These are phyloP conservation scores for Stromatinia cepivora DNA, from an alignment of 2,329 filamentous ascomycete species.

Conservation along the genomic window DNA sequence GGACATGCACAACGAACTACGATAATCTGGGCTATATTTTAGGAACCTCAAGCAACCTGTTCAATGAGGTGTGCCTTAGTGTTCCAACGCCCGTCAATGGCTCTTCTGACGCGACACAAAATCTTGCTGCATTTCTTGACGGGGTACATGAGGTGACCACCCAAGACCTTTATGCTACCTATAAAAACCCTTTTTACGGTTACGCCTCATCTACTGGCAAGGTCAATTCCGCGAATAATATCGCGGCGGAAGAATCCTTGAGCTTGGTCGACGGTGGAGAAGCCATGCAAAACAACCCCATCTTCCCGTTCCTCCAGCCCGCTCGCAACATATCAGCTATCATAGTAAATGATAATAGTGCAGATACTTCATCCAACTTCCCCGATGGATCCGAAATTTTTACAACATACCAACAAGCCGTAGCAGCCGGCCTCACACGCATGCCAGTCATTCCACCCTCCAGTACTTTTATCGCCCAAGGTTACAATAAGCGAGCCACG, in stretches of 20 bases:
- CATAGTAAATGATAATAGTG: slow-evolving; percentile 48
- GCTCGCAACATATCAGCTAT: slow-evolving; percentile 45
- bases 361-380: slow-evolving; percentile 43
- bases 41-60: slow-evolving; percentile 48
- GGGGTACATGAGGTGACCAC: slow-evolving; percentile 37
- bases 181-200: slow-evolving; percentile 62
- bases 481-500: slow-evolving; percentile 33
- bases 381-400: slow-evolving; percentile 48
- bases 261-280: slow-evolving; percentile 50
- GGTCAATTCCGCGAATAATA: slow-evolving; percentile 36
- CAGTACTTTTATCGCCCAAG: slow-evolving; percentile 41
- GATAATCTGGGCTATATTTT: slow-evolving; percentile 51
- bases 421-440: slow-evolving; percentile 35
- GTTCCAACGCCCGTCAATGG: slow-evolving; percentile 27
- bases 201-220: slow-evolving; percentile 42
- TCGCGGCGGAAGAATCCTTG: slow-evolving; percentile 42
- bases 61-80: slow-evolving; percentile 38
- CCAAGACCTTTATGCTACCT: slow-evolving; percentile 46
- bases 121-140: slow-evolving; percentile 40
- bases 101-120: slow-evolving; percentile 28
- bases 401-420: slow-evolving; percentile 35
- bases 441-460: slow-evolving; percentile 49
- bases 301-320: slow-evolving; percentile 50
- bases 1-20: slow-evolving; percentile 48
- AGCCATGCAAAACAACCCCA: slow-evolving; percentile 48